Conservation (phyloP, 129 eudicot species). For the Cynara cardunculus region DNA sequence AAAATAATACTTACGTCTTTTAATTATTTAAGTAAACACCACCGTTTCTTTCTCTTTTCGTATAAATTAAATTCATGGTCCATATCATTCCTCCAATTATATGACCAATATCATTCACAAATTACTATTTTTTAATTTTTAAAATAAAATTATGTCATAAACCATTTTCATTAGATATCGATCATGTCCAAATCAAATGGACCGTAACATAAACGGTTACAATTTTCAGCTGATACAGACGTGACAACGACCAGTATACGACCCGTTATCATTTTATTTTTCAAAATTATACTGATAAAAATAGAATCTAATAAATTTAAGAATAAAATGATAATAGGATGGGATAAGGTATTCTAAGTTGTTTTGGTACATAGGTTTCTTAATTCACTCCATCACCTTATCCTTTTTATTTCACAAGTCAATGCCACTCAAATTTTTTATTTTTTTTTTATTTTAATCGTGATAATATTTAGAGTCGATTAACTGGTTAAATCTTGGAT, state of each 20-base stretch:
- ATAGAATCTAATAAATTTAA: neutral
- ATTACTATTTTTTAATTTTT: neutral
- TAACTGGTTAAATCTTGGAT: neutral
- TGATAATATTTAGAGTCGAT: neutral
- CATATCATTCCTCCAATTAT: neutral
- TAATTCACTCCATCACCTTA: neutral
- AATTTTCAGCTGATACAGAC: neutral
- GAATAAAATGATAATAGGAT: neutral
- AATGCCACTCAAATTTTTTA: neutral
- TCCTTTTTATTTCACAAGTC: neutral
- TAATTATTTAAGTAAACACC: neutral
- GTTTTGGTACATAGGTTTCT: neutral
- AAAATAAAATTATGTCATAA: neutral
- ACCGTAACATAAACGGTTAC: neutral
- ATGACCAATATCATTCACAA: neutral
- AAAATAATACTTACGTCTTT: neutral
- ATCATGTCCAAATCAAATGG: constrained; percentile 9
- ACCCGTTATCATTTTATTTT: neutral
- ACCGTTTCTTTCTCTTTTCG: neutral
- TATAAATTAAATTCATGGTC: neutral
- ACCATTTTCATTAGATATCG: neutral
- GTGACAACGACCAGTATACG: neutral
- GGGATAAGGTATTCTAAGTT: neutral
- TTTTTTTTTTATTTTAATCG: neutral
- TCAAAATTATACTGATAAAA: neutral